A percentile compares a stretch with the other conserved stretches of the same genome.
Conservation (phyloP, 78 protist species). For the Tieghemostelium lacteum region DNA sequence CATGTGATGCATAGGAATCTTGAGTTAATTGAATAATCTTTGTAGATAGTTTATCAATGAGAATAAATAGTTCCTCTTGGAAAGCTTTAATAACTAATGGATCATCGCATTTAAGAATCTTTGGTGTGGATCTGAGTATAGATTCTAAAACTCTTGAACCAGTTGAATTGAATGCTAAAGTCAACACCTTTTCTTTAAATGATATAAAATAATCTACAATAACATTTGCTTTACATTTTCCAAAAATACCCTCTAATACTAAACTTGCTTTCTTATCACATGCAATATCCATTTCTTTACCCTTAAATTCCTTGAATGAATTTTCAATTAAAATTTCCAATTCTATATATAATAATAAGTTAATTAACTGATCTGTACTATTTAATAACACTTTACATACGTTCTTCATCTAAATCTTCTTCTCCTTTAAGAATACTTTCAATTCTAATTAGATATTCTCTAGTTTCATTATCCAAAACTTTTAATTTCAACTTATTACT, state of each 20-base stretch:
- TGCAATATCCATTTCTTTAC: conserved; percentile 31
- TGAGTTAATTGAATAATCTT: not conserved
- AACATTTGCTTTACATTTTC: not conserved
- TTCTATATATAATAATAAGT: conserved; percentile 7
- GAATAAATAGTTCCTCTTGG: conserved; percentile 2
- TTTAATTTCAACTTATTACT: not conserved
- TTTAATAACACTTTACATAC: not conserved
- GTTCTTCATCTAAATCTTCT: conserved; percentile 13
- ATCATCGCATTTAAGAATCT: not conserved
- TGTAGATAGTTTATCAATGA: no score
- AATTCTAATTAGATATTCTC: conserved; percentile 29
- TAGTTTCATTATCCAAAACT: conserved; percentile 33
- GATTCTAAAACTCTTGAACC: conserved; percentile 55
- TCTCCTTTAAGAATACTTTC: not conserved
- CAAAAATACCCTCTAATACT: conserved; percentile 19
- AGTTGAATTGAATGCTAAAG: not conserved
- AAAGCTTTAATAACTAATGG: not conserved
- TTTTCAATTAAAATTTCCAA: conserved; percentile 43
- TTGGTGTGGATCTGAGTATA: conserved; percentile 18
- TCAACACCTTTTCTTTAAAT: not conserved
- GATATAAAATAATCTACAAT: conserved; percentile 3
- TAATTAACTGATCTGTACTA: not conserved
- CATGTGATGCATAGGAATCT: conserved; percentile 37
- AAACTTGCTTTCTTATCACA: conserved; percentile 31
- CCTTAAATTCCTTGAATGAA: conserved; percentile 33